Evolutionary conservation across 768 basidiomycete species (phyloP).

Genomic region (Mycena olivaceomarginata): DNA sequence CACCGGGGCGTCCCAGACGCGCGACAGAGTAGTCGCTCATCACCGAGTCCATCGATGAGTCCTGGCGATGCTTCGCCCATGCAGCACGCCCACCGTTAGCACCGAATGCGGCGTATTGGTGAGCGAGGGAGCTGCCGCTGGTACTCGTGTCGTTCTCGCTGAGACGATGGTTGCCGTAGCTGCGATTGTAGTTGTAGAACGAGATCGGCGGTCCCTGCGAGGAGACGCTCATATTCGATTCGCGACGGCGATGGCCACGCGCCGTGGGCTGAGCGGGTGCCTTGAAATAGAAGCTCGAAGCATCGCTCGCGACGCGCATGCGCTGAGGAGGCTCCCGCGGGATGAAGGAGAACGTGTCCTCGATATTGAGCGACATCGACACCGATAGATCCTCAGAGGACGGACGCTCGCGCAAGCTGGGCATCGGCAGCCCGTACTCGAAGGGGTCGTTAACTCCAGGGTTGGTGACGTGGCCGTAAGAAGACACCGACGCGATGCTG

Average conservation of each 20-base stretch:
- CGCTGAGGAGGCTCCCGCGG: constrained; percentile 61
- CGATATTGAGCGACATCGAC: constrained; percentile 74
- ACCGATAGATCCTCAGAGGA: constrained; percentile 76
- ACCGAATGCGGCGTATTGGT: constrained; percentile 73
- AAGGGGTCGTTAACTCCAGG: constrained; percentile 83
- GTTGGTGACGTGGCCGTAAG: constrained; percentile 82
- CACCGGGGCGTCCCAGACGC: constrained; percentile 79
- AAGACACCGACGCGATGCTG: constrained; percentile 88
- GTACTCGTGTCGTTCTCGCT: constrained; percentile 71
- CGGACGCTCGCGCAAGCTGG: constrained; percentile 72
- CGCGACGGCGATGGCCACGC: constrained; percentile 76
- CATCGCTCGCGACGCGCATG: constrained; percentile 82
- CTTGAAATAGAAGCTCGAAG: constrained; percentile 86
- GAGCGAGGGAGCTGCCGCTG: constrained; percentile 75
- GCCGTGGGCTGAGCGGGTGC: constrained; percentile 60
- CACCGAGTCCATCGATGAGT: constrained; percentile 79
- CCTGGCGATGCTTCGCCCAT: constrained; percentile 76
- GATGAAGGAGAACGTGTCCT: constrained; percentile 86
- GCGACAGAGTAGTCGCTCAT: constrained; percentile 77
- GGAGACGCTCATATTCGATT: constrained; percentile 74
- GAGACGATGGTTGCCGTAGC: constrained; percentile 69
- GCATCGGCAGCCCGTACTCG: constrained; percentile 72
- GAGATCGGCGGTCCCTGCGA: constrained; percentile 82
- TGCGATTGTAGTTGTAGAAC: constrained; percentile 86
- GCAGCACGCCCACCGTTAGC: constrained; percentile 73